These are phyloP conservation scores for Lentinula edodes DNA, from an alignment of 768 basidiomycete genomes.

Conservation along the genomic window DNA sequence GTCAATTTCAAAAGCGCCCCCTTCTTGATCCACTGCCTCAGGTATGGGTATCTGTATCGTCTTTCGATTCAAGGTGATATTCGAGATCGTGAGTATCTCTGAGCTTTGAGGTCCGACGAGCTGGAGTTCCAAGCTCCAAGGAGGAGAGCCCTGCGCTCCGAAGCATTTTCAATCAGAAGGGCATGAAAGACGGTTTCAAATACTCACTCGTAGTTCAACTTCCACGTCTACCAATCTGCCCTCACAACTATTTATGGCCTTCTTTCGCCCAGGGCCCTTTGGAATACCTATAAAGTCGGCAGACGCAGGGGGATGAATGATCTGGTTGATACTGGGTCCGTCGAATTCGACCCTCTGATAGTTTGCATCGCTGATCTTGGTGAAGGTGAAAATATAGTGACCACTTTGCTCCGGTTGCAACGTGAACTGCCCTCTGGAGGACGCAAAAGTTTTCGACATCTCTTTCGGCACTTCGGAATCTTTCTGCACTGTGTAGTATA, in stretches of 20 bases:
- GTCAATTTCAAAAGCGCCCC: slow-evolving; percentile 77
- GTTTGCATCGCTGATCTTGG: slow-evolving; percentile 74
- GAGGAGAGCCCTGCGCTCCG: slow-evolving; percentile 72
- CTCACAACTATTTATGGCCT: slow-evolving; percentile 70
- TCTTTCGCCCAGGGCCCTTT: slow-evolving; percentile 33
- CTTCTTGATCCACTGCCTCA: slow-evolving; percentile 53
- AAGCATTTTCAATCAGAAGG: background rate
- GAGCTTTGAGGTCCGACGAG: slow-evolving; percentile 69
- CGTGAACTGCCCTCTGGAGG: slow-evolving; percentile 75
- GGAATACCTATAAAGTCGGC: slow-evolving; percentile 59
- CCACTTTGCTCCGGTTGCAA: slow-evolving; percentile 87
- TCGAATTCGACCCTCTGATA: slow-evolving; percentile 74
- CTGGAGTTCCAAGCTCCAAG: slow-evolving; percentile 85
- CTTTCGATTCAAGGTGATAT: slow-evolving; percentile 50
- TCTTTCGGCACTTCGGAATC: slow-evolving; percentile 62
- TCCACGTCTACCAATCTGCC: slow-evolving; percentile 72
- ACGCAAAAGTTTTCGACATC: slow-evolving; percentile 51
- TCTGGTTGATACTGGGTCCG: slow-evolving; percentile 77
- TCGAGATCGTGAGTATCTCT: slow-evolving; percentile 49
- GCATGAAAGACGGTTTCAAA: background rate
- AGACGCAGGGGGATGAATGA: slow-evolving; percentile 83
- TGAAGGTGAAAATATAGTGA: slow-evolving; percentile 80
- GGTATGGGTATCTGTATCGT: slow-evolving; percentile 67
- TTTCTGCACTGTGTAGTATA: slow-evolving; percentile 72
- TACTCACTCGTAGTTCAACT: slow-evolving; percentile 70